Percentiles rank a stretch among this genome's conserved stretches.
Conservation (phyloP, 1,284 basidiomycete genomes). For the Cryptococcus hybrid region DNA sequence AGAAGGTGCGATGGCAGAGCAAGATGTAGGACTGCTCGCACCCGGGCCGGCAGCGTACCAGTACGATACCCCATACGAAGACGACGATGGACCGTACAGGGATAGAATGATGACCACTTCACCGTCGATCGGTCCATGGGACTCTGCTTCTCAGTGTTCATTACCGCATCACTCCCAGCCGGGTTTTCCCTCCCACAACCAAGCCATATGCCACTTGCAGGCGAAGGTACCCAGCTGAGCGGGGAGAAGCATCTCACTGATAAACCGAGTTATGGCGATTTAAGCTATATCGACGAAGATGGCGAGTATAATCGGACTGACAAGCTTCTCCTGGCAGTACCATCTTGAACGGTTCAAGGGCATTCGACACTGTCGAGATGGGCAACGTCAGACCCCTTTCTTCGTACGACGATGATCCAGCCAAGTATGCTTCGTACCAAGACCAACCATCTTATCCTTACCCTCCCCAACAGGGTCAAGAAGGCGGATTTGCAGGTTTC, state of each 20-base stretch:
- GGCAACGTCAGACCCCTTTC: conserved; percentile 1
- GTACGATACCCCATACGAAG: conserved; percentile 17
- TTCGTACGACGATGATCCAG: conserved; percentile 7
- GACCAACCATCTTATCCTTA: conserved; percentile 16
- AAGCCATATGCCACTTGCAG: conserved; percentile 4
- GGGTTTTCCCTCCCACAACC: conserved; percentile 1
- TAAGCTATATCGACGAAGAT: conserved; percentile 40
- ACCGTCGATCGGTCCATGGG: conserved; percentile 38
- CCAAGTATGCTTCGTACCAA: conserved; percentile 25
- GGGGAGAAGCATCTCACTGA: conserved; percentile 12
- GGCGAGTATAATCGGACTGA: conserved; percentile 30
- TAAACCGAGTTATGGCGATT: conserved; percentile 25
- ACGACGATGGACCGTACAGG: not conserved
- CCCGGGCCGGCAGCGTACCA: conserved; percentile 4
- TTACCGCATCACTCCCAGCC: conserved; percentile 7
- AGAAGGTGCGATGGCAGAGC: not conserved
- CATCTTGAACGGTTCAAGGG: not conserved
- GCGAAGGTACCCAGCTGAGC: conserved; percentile 5
- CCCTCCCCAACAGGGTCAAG: not conserved
- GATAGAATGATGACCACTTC: conserved; percentile 5
- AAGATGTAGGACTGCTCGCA: conserved; percentile 13
- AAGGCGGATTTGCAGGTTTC: not conserved
- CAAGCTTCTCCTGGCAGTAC: conserved; percentile 18
- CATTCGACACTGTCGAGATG: conserved; percentile 22
- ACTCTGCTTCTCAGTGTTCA: conserved; percentile 37